Base-by-base conservation (phyloP, 352 stramenopile genomes). In the Pythium angustatum region DNA sequence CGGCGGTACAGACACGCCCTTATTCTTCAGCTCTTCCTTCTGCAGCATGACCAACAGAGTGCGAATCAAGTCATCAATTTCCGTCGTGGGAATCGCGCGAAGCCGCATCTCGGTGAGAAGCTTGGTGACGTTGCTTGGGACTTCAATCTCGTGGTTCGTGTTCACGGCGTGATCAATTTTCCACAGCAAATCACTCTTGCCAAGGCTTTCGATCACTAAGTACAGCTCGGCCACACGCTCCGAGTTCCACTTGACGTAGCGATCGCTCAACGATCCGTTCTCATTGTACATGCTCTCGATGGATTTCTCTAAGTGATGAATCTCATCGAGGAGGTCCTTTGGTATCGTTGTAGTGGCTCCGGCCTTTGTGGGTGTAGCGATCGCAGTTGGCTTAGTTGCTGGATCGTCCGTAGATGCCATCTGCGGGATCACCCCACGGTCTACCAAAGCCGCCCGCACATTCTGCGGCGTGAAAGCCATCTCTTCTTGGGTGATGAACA, bases 191-290 rank as follows among this genome's bases (percentile, higher is more conserved):
- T 92, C 81, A 11, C 71, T 85, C 64, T 90, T 92, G 2, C 81
- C 79, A 0, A 92, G 59, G 49, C 74, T 78, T 50, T 90, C 77
- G 21, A 92, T 82, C 19, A 87, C 68, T 15, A 68, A 41, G 19
- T 81, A 81, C n/a, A 92, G 71, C 62, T 92, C 81, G 0, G 77
- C 79, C 7, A 92, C 77, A 8, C 83, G 83, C 54, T 92, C 83
- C 5, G 81, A 79, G 28, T 92, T 92, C 19, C 66, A 61, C 21
- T 88, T 45, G 19, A 73, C 57, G n/a, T 77, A 75, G 5, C 26
- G 30, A 14, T 63, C 49, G 19, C 40, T 27, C 11, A 48, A 33
- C 21, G 55, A 34, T 9, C 43, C 31, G 27, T n/a, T 51, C 14
- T 50, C 57, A 21, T 60, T 30, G 21, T 72, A 54, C 7, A 67